Evolutionary conservation across 192 early-diverging fungal genomes (phyloP), one percentile per base, ranked within the genome.

Genomic region (Thoreauomyces humboldtii): DNA sequence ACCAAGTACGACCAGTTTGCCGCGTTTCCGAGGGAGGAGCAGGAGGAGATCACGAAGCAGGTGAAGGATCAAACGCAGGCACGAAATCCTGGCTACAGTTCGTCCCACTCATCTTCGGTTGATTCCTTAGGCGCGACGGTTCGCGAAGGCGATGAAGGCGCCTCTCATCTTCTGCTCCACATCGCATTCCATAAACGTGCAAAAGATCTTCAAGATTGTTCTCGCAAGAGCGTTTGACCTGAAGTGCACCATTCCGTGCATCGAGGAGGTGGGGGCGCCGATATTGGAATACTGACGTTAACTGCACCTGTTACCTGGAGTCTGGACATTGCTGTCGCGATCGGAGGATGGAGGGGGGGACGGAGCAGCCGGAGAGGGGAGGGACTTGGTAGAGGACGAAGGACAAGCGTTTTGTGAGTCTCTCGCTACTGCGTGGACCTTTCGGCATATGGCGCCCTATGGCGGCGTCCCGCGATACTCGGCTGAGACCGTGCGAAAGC

Each of bases 121-220:
- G 22, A 64, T 21, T 35, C 14, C 38, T 28, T 37, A 88, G 85
- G 92, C 92, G 35, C 84, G 92, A 57, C 87, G 86, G 55, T 92
- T 89, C 76, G 88, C 95, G 0, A 82, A 86, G 15, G 95, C 92
- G n/a, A 98, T 98, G 95, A 86, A 87, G 44, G 92, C 95, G 4
- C 87, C 95, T 21, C 77, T 98, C 36, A 89, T 98, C 35, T 98
- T 96, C 73, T 96, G 93, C 63, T 94, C 92, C 36, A 94, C 92
- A 15, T 82, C 92, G 27, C 87, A 92, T 58, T 91, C 91, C 9
- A 98, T 98, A 67, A 98, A 98, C 60, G 91, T 98, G 32, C 92
- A 98, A 81, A 91, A 94, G 68, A 94, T 98, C 51, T 98, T 96
- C 79, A 98, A 98, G 79, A 94, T 98, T 60, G 90, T 96, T 1